Base-by-base conservation (phyloP, 1,284 basidiomycete genomes). In the Hemileia vastatrix region DNA sequence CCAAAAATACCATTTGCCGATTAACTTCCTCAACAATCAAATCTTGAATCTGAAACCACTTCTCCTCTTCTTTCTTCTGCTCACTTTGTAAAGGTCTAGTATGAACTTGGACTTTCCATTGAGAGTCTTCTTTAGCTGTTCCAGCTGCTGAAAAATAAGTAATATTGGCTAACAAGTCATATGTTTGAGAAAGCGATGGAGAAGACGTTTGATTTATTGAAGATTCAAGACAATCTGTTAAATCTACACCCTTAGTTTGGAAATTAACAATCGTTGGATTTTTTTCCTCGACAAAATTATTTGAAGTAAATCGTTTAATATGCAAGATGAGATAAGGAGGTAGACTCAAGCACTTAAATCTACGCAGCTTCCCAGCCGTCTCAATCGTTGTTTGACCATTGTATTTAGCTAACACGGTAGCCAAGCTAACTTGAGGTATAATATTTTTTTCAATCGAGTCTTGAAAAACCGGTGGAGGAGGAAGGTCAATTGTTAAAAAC, bases 211-310 rank as follows among this genome's bases (percentile, higher is more conserved):
- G 70, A 93, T 81, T 77, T 89, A 90, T 94, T 72, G 65, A 56
- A 57, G 23, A 1, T 45, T 27, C 23, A 15, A 62, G n/a, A 93
- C 90, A 96, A 56, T 90, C 89, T 68, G 79, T 79, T 76, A 97
- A 86, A 77, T 97, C 92, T 19, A 98, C 82, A 0, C 92, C 92
- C 63, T 89, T 83, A 49, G 96, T 81, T 9, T 92, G 92, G 73
- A 96, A 98, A 73, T 95, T 97, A 70, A 99, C 89, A 65, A 98
- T 93, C 1, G 95, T 99, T 2, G 93, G 93, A 73, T 99, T 98
- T 77, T 96, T 94, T 77, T 98, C 94, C 77, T 97, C 94, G 1
- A 96, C 90, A 72, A 99, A 97, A 57, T 83, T 83, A 77, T 98
- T 99, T 76, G 90, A 95, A n/a, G 90, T 95, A 78, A 98, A 99